Percentiles rank a stretch among this genome's conserved stretches.
Conservation (phyloP, 2,329 filamentous ascomycete species). For the Epichloe brachyelytri region DNA sequence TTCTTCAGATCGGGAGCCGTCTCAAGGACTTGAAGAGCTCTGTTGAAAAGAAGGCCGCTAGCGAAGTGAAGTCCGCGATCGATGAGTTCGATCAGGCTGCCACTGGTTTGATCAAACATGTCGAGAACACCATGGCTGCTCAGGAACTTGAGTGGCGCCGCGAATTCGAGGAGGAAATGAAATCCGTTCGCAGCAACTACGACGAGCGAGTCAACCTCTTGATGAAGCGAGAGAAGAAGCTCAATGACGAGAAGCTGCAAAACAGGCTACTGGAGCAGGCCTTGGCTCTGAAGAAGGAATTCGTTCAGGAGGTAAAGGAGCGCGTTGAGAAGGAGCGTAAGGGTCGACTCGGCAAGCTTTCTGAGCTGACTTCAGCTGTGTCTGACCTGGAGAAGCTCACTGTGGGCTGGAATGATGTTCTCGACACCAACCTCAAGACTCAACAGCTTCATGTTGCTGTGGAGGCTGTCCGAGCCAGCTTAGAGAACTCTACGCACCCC, state of each 20-base stretch:
- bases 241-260: slow-evolving; percentile 70
- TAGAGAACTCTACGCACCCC: slow-evolving; percentile 59
- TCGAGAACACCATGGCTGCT: slow-evolving; percentile 68
- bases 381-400: slow-evolving; percentile 78
- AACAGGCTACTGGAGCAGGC: slow-evolving; percentile 88
- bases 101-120: slow-evolving; percentile 73
- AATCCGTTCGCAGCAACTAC: slow-evolving; percentile 64
- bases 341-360: slow-evolving; percentile 73
- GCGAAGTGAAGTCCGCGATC: slow-evolving; percentile 58
- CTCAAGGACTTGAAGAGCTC: slow-evolving; percentile 61
- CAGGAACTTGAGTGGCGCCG: slow-evolving; percentile 76
- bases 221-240: slow-evolving; percentile 62
- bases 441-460: slow-evolving; percentile 95
- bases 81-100: slow-evolving; percentile 78
- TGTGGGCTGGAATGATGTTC: slow-evolving; percentile 76
- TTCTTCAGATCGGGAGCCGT: slow-evolving; percentile 64
- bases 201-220: slow-evolving; percentile 68
- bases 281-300: slow-evolving; percentile 74
- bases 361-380: slow-evolving; percentile 65
- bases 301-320: slow-evolving; percentile 62
- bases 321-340: slow-evolving; percentile 82
- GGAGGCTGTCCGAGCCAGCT: slow-evolving; percentile 75
- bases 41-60: slow-evolving; percentile 57
- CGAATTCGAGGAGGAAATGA: slow-evolving; percentile 79
- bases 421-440: slow-evolving; percentile 82